phyloP scores from a whole-genome alignment of 2,329 filamentous ascomycete species.

The Pseudogymnoascus sp. region DNA sequence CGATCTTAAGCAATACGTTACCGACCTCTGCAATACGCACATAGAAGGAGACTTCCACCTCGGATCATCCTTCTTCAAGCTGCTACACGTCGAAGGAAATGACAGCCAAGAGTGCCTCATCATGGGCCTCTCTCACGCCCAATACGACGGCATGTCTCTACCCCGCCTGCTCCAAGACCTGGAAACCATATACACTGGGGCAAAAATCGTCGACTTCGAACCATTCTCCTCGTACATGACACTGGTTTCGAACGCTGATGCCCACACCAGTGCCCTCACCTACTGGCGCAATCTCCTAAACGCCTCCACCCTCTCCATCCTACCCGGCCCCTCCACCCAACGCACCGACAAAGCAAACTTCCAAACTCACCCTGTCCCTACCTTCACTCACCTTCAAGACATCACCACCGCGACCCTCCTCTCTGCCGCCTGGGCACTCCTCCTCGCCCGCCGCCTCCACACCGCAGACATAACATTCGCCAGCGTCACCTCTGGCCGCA shows the following conservation, averaged over 20 bases:
- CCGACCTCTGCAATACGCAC: constrained; percentile 29
- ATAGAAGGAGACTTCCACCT: constrained; percentile 32
- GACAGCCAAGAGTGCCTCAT: constrained; percentile 30
- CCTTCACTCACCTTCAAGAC: constrained; percentile 27
- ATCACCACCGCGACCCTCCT: constrained; percentile 38
- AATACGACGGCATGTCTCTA: constrained; percentile 61
- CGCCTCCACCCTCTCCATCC: constrained; percentile 29
- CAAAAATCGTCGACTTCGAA: constrained; percentile 24
- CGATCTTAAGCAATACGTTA: constrained; percentile 29
- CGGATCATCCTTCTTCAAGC: constrained; percentile 33
- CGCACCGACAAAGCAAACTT: constrained; percentile 27
- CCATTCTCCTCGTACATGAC: constrained; percentile 37
- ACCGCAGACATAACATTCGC: constrained; percentile 36
- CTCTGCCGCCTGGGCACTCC: constrained; percentile 38
- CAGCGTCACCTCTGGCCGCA: constrained; percentile 37
- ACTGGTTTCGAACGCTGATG: neutral
- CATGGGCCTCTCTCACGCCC: constrained; percentile 45
- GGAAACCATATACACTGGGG: constrained; percentile 30
- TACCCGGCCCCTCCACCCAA: constrained; percentile 14
- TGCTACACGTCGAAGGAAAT: constrained; percentile 21
- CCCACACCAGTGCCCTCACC: neutral
- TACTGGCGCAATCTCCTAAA: constrained; percentile 42
- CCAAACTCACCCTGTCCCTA: constrained; percentile 24
- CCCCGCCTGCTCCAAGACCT: constrained; percentile 20
- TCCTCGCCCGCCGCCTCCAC: constrained; percentile 32